phyloP scores from a whole-genome alignment of 2,329 filamentous ascomycete species.

The Mycocentrospora acerina region DNA sequence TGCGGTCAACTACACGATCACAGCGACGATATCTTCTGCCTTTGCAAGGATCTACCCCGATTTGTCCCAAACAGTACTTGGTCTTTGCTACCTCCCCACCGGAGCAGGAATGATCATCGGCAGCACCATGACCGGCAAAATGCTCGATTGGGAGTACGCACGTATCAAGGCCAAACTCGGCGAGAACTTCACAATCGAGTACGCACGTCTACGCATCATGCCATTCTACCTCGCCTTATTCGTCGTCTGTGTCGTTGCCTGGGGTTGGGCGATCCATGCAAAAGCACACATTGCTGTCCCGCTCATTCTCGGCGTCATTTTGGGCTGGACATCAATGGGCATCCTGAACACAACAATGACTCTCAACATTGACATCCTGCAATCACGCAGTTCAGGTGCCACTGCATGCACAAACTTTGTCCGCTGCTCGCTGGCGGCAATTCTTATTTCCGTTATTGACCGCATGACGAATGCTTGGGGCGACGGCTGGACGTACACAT shows the following conservation, averaged over 20 bases:
- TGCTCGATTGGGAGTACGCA: conserved; percentile 56
- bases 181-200: conserved; percentile 28
- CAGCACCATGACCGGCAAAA: conserved; percentile 54
- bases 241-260: conserved; percentile 26
- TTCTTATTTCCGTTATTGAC: conserved; percentile 28
- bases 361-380: conserved; percentile 32
- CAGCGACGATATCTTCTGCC: conserved; percentile 30
- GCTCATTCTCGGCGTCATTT: conserved; percentile 20
- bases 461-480: conserved; percentile 22
- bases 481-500: conserved; percentile 31
- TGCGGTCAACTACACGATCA: conserved; percentile 35
- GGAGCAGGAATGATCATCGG: conserved; percentile 58
- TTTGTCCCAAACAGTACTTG: conserved; percentile 26
- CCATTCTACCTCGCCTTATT: conserved; percentile 28
- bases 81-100: conserved; percentile 54
- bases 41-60: conserved; percentile 26
- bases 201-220: conserved; percentile 30
- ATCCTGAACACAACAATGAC: conserved; percentile 35
- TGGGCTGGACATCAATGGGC: conserved; percentile 30
- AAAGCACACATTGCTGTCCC: conserved; percentile 25
- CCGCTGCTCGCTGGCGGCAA: conserved; percentile 26
- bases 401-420: conserved; percentile 32
- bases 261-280: conserved; percentile 28
- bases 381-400: conserved; percentile 24
- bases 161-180: conserved; percentile 30